Evolutionary conservation across 2,329 filamentous ascomycete species (phyloP).

Genomic region (Cyclaneusma minus): DNA sequence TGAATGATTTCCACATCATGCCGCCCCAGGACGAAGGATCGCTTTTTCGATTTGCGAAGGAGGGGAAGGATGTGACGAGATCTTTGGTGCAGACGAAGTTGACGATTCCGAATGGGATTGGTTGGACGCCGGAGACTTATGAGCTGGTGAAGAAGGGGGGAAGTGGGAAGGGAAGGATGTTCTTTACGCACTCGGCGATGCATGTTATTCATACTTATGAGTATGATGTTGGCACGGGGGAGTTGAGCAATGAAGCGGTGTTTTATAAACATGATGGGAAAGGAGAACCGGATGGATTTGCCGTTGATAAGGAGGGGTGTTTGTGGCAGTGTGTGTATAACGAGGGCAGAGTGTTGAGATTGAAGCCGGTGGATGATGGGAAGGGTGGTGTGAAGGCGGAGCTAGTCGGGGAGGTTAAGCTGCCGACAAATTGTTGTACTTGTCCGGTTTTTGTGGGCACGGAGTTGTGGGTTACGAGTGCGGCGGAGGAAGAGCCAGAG

Average conservation of each 20-base stretch:
- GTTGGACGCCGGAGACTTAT: constrained; percentile 59
- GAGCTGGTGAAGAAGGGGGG: too few species aligned
- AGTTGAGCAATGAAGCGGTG: constrained; percentile 50
- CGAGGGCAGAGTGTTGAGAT: constrained; percentile 57
- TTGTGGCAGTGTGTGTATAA: constrained; percentile 85
- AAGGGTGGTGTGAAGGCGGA: too few species aligned
- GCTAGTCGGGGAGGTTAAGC: constrained; percentile 57
- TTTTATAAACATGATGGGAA: constrained; percentile 46
- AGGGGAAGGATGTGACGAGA: background rate
- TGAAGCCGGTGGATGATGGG: constrained; percentile 47
- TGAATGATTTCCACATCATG: constrained; percentile 55
- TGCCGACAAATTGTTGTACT: constrained; percentile 68
- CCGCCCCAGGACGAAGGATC: constrained; percentile 19
- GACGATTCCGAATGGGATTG: constrained; percentile 72
- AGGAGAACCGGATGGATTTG: constrained; percentile 70
- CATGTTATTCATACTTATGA: constrained; percentile 60
- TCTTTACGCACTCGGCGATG: constrained; percentile 66
- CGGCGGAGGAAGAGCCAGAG: constrained; percentile 47
- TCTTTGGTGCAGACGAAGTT: constrained; percentile 48
- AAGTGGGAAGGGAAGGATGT: too few species aligned
- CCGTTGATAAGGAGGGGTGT: constrained; percentile 69
- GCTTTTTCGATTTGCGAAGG: constrained; percentile 1
- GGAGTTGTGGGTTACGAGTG: constrained; percentile 66
- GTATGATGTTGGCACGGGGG: constrained; percentile 48
- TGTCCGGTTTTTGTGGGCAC: constrained; percentile 68